Evolutionary conservation across 2,329 filamentous ascomycete genomes (phyloP).

Genomic region (Stagonosporopsis vannaccii): DNA sequence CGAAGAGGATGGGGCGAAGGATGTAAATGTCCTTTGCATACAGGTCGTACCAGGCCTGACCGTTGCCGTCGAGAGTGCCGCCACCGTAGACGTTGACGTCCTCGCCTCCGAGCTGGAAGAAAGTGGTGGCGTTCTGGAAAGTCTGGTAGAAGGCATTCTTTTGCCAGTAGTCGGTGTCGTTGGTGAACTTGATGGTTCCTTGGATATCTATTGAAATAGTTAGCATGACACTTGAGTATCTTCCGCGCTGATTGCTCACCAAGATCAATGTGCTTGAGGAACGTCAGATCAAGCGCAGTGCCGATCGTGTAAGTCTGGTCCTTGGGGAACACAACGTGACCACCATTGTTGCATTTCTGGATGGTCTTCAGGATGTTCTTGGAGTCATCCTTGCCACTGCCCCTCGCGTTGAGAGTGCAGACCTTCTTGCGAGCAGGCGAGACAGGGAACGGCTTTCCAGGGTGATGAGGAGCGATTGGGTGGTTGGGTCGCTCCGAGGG

Average conservation of each 20-base stretch:
- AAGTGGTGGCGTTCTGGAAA: slow-evolving; percentile 72
- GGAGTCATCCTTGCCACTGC: slow-evolving; percentile 58
- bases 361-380: slow-evolving; percentile 62
- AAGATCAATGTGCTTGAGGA: slow-evolving; percentile 69
- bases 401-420: slow-evolving; percentile 50
- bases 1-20: slow-evolving; percentile 66
- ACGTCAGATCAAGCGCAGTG: slow-evolving; percentile 70
- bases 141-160: slow-evolving; percentile 67
- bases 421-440: slow-evolving; percentile 47
- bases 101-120: slow-evolving; percentile 71
- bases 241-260: slow-evolving; percentile 44
- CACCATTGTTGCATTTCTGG: slow-evolving; percentile 68
- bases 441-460: slow-evolving; percentile 43
- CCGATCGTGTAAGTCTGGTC: slow-evolving; percentile 67
- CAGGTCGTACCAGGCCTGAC: slow-evolving; percentile 70
- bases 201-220: slow-evolving; percentile 57
- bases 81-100: slow-evolving; percentile 74
- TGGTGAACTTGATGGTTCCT: slow-evolving; percentile 68
- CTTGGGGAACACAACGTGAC: slow-evolving; percentile 65
- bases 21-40: slow-evolving; percentile 65
- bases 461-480: slow-evolving; percentile 45
- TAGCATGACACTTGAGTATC: background rate
- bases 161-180: slow-evolving; percentile 74
- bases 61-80: slow-evolving; percentile 69
- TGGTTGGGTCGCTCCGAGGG: slow-evolving; percentile 44